phyloP scores from a whole-genome alignment of 2,329 filamentous ascomycete genomes.

The Exophiala bonariae region DNA sequence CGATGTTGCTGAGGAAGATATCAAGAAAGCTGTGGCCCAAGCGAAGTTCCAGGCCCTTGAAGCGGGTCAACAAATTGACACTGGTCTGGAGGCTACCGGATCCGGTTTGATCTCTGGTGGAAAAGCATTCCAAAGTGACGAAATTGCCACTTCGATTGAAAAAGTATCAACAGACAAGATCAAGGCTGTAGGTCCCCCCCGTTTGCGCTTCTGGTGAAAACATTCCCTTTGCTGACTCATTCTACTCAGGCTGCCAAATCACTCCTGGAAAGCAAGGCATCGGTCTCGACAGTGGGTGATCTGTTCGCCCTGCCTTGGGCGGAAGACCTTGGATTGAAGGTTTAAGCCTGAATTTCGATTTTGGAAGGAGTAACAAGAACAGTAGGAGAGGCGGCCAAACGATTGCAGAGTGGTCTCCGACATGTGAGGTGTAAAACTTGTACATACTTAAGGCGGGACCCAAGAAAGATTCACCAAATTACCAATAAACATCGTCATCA shows the following conservation, averaged over 20 bases:
- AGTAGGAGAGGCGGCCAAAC: constrained; percentile 15
- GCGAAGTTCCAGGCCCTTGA: constrained; percentile 93
- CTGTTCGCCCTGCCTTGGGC: constrained; percentile 88
- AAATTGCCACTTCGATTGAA: constrained; percentile 76
- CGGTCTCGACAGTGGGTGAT: constrained; percentile 87
- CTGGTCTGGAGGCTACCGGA: constrained; percentile 80
- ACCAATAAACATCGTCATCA: too few species aligned
- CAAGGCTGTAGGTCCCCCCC: constrained; percentile 64
- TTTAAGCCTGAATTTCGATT: constrained; percentile 60
- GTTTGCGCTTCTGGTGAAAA: constrained; percentile 25
- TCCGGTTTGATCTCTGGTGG: constrained; percentile 77
- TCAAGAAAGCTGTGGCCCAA: constrained; percentile 86
- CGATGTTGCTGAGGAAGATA: constrained; percentile 75
- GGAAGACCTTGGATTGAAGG: constrained; percentile 88
- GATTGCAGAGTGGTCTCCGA: constrained; percentile 1
- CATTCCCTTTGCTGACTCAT: constrained; percentile 16
- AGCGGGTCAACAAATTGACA: constrained; percentile 72
- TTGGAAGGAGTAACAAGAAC: too few species aligned
- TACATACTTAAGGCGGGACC: constrained; percentile 7
- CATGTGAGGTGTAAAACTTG: constrained; percentile 14
- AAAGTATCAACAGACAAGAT: constrained; percentile 80
- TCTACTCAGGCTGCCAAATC: constrained; percentile 74
- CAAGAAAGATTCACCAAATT: too few species aligned
- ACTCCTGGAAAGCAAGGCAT: constrained; percentile 83
- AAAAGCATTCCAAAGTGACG: constrained; percentile 80